These are phyloP conservation scores for Plantago coronopus DNA, from an alignment of 305 asterid species.

Conservation along the genomic window DNA sequence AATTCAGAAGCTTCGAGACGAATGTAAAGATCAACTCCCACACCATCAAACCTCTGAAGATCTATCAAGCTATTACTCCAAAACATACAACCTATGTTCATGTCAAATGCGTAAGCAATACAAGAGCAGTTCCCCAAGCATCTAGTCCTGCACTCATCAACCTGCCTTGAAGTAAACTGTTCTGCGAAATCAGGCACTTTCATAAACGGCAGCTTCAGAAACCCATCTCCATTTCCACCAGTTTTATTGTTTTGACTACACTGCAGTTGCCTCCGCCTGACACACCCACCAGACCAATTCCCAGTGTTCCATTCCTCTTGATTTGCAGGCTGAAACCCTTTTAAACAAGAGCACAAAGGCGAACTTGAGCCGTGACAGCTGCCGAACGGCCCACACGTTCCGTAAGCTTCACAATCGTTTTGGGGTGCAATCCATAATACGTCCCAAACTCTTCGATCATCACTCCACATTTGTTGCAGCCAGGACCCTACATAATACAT, in stretches of 20 bases:
- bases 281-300: constrained; percentile 52
- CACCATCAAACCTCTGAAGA: constrained; percentile 32
- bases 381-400: constrained; percentile 34
- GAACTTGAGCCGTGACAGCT: constrained; percentile 19
- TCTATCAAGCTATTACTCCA: constrained; percentile 44
- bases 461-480: constrained; percentile 25
- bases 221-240: constrained; percentile 34
- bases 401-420: constrained; percentile 27
- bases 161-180: constrained; percentile 5
- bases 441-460: constrained; percentile 27
- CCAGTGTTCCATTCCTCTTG: constrained; percentile 46
- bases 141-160: constrained; percentile 33
- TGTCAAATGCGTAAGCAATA: constrained; percentile 41
- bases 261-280: constrained; percentile 30
- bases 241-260: constrained; percentile 23
- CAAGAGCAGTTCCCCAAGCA: constrained; percentile 52
- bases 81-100: constrained; percentile 42
- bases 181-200: constrained; percentile 60
- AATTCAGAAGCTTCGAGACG: constrained; percentile 48
- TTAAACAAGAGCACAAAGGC: constrained; percentile 40
- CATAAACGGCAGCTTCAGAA: constrained; percentile 30
- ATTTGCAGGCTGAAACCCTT: constrained; percentile 47
- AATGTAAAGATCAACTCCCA: constrained; percentile 45
- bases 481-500: constrained; percentile 10
- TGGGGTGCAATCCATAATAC: constrained; percentile 21